Percentiles rank a stretch among this genome's conserved stretches.
phyloP scores from a whole-genome alignment of 805 yeast species.

The Ogataea pini region DNA sequence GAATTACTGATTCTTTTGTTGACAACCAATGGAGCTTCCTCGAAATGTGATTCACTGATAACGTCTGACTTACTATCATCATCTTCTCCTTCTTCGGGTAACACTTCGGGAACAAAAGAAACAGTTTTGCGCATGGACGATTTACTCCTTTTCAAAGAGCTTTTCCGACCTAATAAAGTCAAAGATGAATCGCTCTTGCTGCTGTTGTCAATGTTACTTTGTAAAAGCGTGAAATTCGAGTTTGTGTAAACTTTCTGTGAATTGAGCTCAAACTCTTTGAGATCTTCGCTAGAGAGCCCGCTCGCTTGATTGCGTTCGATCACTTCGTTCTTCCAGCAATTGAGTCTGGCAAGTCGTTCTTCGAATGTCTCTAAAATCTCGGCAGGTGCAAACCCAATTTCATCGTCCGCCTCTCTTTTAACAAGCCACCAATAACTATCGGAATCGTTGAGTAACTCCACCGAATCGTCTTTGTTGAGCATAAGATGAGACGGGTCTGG shows the following conservation, averaged over 20 bases:
- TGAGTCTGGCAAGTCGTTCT: slow-evolving; percentile 87
- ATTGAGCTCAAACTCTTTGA: slow-evolving; percentile 27
- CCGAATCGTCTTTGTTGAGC: slow-evolving; percentile 77
- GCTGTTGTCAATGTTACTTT: slow-evolving; percentile 15
- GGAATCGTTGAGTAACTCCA: slow-evolving; percentile 77
- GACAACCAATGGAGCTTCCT: slow-evolving; percentile 26
- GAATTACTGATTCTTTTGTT: slow-evolving; percentile 31
- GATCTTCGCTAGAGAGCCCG: slow-evolving; percentile 28
- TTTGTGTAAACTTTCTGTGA: slow-evolving; percentile 21
- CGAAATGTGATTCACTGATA: slow-evolving; percentile 42
- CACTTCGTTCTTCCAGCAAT: slow-evolving; percentile 90
- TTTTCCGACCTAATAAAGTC: slow-evolving; percentile 24
- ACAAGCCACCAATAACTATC: slow-evolving; percentile 98
- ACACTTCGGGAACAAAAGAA: slow-evolving; percentile 30
- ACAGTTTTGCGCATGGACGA: slow-evolving; percentile 31
- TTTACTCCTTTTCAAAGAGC: slow-evolving; percentile 29
- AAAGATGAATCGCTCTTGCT: slow-evolving; percentile 25
- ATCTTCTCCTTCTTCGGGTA: slow-evolving; percentile 23
- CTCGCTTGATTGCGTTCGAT: slow-evolving; percentile 40
- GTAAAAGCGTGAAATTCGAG: slow-evolving; percentile 14
- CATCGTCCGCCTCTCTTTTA: slow-evolving; percentile 39
- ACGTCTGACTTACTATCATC: slow-evolving; percentile 43
- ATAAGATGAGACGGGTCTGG: slow-evolving; percentile 93
- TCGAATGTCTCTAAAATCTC: slow-evolving; percentile 90
- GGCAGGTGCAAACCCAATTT: slow-evolving; percentile 93